Evolutionary conservation across 2,329 filamentous ascomycete genomes (phyloP).

Genomic region (Acephala macrosclerotiorum): DNA sequence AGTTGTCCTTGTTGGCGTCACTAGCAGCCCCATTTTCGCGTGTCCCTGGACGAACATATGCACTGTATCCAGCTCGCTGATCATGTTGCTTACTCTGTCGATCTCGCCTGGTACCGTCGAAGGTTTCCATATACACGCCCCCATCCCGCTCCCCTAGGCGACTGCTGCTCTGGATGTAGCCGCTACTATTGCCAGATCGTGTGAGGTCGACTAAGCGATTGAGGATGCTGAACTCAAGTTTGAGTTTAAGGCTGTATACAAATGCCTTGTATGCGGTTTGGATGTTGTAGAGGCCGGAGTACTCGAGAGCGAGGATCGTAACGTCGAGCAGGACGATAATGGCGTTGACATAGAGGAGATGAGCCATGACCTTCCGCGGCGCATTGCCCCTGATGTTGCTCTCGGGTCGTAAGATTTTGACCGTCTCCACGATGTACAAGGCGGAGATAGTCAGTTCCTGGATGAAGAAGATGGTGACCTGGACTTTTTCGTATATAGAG

Average conservation of each 20-base stretch:
- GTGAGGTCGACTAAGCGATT: slow-evolving; percentile 14
- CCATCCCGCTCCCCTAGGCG: not conserved
- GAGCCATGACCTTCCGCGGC: slow-evolving; percentile 46
- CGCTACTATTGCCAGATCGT: not conserved
- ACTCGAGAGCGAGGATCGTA: slow-evolving; percentile 47
- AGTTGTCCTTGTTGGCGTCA: not conserved
- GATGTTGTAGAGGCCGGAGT: slow-evolving; percentile 46
- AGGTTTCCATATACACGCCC: slow-evolving; percentile 3
- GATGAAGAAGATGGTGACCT: slow-evolving; percentile 56
- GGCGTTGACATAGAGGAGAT: slow-evolving; percentile 52
- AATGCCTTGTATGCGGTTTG: slow-evolving; percentile 49
- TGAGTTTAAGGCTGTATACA: slow-evolving; percentile 52
- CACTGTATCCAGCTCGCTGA: not conserved
- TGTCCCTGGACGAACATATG: not conserved
- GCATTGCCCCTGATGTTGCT: slow-evolving; percentile 17
- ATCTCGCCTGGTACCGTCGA: slow-evolving; percentile 5
- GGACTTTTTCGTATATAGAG: slow-evolving; percentile 48
- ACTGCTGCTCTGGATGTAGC: not conserved
- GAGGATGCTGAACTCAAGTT: slow-evolving; percentile 57
- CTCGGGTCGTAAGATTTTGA: slow-evolving; percentile 20
- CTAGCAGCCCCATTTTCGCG: not conserved
- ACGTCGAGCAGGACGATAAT: slow-evolving; percentile 55
- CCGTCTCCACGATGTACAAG: slow-evolving; percentile 57
- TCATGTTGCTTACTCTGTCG: not conserved
- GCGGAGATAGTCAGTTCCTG: slow-evolving; percentile 56